phyloP scores from a whole-genome alignment of 1,284 basidiomycete species.

The Cutaneotrichosporon cutaneum region DNA sequence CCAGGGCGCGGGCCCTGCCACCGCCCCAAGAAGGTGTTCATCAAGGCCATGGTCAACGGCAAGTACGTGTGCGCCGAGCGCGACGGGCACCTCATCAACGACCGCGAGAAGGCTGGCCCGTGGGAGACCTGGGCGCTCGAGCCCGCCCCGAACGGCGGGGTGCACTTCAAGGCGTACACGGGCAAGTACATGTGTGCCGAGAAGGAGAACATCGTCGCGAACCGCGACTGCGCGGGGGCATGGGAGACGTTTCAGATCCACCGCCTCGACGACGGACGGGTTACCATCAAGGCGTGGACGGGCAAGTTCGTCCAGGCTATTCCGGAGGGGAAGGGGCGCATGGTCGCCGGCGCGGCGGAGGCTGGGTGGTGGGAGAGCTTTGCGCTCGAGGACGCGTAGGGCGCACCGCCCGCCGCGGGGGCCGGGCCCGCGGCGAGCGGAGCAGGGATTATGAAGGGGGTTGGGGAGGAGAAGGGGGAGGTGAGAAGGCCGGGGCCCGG shows the following conservation, averaged over 20 bases:
- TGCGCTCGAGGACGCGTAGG: constrained; percentile 17
- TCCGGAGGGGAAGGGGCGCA: constrained; percentile 4
- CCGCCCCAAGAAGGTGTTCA: neutral
- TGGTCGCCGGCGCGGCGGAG: constrained; percentile 11
- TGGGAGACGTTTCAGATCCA: constrained; percentile 9
- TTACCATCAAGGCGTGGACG: constrained; percentile 13
- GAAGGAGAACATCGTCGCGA: neutral
- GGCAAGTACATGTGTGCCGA: constrained; percentile 1
- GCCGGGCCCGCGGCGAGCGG: too few relatives aligned
- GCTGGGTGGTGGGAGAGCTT: constrained; percentile 26
- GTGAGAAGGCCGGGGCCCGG: neutral
- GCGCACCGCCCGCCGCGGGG: neutral
- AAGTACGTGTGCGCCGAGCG: constrained; percentile 20
- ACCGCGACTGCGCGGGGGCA: neutral
- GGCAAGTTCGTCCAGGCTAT: constrained; percentile 20
- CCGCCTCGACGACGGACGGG: neutral
- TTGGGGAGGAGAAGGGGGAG: neutral
- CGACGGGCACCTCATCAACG: constrained; percentile 9
- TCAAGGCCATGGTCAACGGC: constrained; percentile 17
- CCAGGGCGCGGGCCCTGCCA: constrained; percentile 18
- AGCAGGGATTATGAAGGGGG: too few relatives aligned
- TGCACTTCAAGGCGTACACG: neutral
- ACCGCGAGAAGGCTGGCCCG: constrained; percentile 4
- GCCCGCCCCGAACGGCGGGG: neutral
- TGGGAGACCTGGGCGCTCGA: constrained; percentile 18